Evolutionary conservation across 2,329 filamentous ascomycete genomes (phyloP), one percentile per base, ranked within the genome.

Genomic region (Xylaria multiplex): DNA sequence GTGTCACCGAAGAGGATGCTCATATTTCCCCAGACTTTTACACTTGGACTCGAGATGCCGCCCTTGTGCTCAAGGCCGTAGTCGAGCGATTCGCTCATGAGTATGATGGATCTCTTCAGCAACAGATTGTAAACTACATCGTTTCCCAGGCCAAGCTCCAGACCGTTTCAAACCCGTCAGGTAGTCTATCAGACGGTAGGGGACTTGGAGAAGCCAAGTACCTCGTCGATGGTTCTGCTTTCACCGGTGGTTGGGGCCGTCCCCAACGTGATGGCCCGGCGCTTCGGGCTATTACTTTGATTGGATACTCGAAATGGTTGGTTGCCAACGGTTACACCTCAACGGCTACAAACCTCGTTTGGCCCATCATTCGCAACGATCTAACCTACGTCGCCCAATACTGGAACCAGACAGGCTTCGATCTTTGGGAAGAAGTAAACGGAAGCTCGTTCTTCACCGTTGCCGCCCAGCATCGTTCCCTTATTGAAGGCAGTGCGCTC

Each of bases 371-470:
- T 53, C 82, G 84, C 54, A 95, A 93, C 71, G 93, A 96, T 73
- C 83, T 96, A 40, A 84, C 84, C 50, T 96, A 95, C 69, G 88
- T 93, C 6, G 85, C 88, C 1, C 87, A 92, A 74, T 92, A 92
- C 80, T 92, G 90, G 84, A 87, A 86, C 74, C 78, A 82, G 69
- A 86, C 85, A 0, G 85, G 86, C 6, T 96, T 88, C 73, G 93
- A 96, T 76, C 84, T 96, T 2, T 96, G 93, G 93, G 93, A 96
- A 76, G 93, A 96, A 77, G 87, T 94, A 14, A 81, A 83, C 27
- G 91, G 91, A 46, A 89, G 87, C 24, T 93, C 91, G 0, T 96
- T 94, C 82, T 96, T 95, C 79, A 96, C 92, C 1, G 80, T 89
- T 37, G 86, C 88, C 2, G 85, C 86, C 46, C 88, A 91, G 66